These are phyloP conservation scores for Saccharum hybrid DNA, from an alignment of 202 grass and related monocot species.

Conservation along the genomic window DNA sequence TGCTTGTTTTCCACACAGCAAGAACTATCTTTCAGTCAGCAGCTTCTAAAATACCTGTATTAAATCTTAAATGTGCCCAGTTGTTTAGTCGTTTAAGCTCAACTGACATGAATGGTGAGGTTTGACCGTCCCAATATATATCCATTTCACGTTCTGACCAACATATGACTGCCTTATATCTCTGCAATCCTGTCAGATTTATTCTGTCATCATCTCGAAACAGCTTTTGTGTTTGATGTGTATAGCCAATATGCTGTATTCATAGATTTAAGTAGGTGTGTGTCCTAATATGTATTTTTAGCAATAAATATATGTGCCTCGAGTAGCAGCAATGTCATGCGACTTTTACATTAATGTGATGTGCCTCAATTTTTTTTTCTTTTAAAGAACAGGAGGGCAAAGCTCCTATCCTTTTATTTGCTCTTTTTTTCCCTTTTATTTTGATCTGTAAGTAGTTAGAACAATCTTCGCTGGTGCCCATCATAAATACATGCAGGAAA, in stretches of 20 bases:
- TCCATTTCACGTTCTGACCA: neutral
- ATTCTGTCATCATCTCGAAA: neutral
- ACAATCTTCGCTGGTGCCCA: neutral
- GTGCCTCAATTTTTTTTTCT: neutral
- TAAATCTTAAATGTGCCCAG: neutral
- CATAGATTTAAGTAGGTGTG: neutral
- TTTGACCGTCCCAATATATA: neutral
- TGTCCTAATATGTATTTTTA: neutral
- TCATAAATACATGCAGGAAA: neutral
- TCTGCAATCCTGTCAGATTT: neutral
- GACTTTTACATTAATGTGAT: neutral
- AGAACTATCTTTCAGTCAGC: neutral
- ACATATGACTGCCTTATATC: neutral
- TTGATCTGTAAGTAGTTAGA: neutral
- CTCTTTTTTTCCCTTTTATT: neutral
- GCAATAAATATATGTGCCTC: neutral
- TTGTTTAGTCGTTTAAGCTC: neutral
- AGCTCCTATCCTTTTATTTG: neutral
- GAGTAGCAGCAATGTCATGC: neutral
- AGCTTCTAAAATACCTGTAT: neutral
- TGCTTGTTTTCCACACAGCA: neutral
- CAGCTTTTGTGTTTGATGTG: neutral
- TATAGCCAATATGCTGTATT: neutral
- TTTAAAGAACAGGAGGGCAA: neutral
- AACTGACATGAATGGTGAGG: neutral